Percentiles rank a stretch among this genome's conserved stretches.
Evolutionary conservation across 805 yeast species (phyloP).

Genomic region (Danielia oregonensis): DNA sequence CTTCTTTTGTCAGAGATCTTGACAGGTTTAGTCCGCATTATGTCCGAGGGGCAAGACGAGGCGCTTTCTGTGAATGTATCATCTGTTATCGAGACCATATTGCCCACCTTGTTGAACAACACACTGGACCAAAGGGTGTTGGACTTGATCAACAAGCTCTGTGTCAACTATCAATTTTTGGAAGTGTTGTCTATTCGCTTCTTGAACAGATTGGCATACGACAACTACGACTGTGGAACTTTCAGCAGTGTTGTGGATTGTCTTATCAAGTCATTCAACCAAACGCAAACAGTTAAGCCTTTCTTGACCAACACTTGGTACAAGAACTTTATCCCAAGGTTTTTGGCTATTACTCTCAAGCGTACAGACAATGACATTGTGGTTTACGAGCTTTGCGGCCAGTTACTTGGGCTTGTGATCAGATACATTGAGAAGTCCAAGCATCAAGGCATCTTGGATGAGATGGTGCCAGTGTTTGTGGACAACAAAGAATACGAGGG

Average conservation of each 20-base stretch:
- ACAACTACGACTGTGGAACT: slow-evolving; percentile 7
- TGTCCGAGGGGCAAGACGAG: slow-evolving; percentile 20
- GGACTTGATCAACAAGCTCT: slow-evolving; percentile 24
- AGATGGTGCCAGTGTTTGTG: slow-evolving; percentile 35
- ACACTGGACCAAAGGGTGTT: slow-evolving; percentile 27
- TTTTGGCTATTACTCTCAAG: slow-evolving; percentile 20
- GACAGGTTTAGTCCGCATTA: slow-evolving; percentile 49
- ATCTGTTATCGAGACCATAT: slow-evolving; percentile 38
- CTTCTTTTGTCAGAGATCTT: slow-evolving; percentile 52
- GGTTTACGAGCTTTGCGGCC: slow-evolving; percentile 37
- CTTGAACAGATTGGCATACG: slow-evolving; percentile 34
- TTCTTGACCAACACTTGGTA: slow-evolving; percentile 42
- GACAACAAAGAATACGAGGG: slow-evolving; percentile 13
- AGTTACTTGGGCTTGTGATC: slow-evolving; percentile 39
- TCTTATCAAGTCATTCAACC: slow-evolving; percentile 19
- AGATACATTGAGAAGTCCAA: slow-evolving; percentile 33
- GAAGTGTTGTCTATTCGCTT: slow-evolving; percentile 44
- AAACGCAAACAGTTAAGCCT: slow-evolving; percentile 26
- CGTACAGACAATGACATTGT: slow-evolving; percentile 15
- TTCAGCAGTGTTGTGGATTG: slow-evolving; percentile 15
- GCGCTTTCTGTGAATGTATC: slow-evolving; percentile 21
- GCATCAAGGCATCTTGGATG: slow-evolving; percentile 46
- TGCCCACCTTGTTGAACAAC: slow-evolving; percentile 26
- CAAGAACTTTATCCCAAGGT: slow-evolving; percentile 40
- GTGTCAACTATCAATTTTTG: slow-evolving; percentile 40